These are phyloP conservation scores for Beauveria sp. DNA, from an alignment of 2,329 filamentous ascomycete species.

Conservation along the genomic window DNA sequence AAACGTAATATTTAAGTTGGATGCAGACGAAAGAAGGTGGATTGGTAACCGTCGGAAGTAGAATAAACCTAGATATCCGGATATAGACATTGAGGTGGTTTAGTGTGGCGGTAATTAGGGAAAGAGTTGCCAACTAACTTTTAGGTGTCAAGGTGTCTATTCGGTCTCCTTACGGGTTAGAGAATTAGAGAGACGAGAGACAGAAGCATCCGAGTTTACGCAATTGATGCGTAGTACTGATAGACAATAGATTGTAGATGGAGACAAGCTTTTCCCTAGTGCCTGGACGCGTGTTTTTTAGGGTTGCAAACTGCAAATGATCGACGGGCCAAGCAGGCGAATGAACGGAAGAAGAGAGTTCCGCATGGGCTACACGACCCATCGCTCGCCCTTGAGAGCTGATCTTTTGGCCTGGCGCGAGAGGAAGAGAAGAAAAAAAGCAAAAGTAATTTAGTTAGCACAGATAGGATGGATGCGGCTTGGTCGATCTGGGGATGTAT, in stretches of 20 bases:
- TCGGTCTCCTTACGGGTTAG: too few species aligned
- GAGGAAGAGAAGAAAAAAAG: neutral
- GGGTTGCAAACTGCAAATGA: neutral
- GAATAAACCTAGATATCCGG: neutral
- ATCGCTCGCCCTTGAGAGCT: too few species aligned
- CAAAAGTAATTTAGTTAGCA: neutral
- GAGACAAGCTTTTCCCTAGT: neutral
- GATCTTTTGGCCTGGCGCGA: neutral
- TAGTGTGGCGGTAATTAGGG: neutral
- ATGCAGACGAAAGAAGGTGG: neutral
- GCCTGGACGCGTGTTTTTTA: neutral
- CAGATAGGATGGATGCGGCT: neutral
- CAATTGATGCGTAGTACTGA: too few species aligned
- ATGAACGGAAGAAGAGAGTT: neutral
- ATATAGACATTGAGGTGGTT: neutral
- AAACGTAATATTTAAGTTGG: neutral
- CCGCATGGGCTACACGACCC: neutral
- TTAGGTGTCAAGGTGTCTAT: too few species aligned
- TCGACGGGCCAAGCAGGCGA: neutral
- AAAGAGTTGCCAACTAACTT: neutral
- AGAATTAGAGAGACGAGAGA: too few species aligned
- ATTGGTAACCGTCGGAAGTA: neutral
- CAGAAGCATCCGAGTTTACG: too few species aligned
- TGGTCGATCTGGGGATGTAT: neutral
- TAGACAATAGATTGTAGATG: too few species aligned